Conservation (phyloP, 129 eudicot species). For the Ambrosia artemisiifolia region DNA sequence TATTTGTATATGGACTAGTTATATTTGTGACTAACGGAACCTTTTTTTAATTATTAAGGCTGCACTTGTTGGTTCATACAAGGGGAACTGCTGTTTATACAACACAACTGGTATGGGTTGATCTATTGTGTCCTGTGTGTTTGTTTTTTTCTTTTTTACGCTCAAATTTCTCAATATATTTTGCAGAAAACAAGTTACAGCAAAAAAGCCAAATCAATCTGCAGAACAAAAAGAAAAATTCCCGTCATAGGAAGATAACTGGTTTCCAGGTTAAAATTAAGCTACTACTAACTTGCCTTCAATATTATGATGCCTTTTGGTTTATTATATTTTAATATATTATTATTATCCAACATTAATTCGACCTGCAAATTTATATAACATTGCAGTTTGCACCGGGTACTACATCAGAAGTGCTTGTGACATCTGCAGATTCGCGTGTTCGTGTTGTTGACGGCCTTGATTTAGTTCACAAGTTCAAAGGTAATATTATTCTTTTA, state of each 20-base stretch:
- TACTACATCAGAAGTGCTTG: conserved; percentile 70
- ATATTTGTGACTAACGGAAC: background rate
- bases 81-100: conserved; percentile 86
- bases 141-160: background rate
- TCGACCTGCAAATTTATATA: background rate
- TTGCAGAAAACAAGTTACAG: conserved; percentile 75
- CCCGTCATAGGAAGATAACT: conserved; percentile 81
- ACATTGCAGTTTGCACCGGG: conserved; percentile 88
- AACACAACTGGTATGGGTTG: conserved; percentile 58
- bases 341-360: conserved; percentile 5
- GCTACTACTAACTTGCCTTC: background rate
- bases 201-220: conserved; percentile 71
- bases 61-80: conserved; percentile 98
- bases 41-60: conserved; percentile 53
- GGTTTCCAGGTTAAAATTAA: conserved; percentile 73
- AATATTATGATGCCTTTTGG: background rate
- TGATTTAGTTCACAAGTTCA: conserved; percentile 86
- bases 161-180: background rate
- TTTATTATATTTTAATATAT: background rate
- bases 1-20: too few species aligned
- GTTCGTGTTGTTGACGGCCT: conserved; percentile 86
- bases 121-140: conserved; percentile 5
- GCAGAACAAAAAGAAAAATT: conserved; percentile 90
- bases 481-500: conserved; percentile 45
- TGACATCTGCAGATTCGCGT: conserved; percentile 96